Base-by-base conservation (phyloP, 139 green algal species). In the Volvox africanus region DNA sequence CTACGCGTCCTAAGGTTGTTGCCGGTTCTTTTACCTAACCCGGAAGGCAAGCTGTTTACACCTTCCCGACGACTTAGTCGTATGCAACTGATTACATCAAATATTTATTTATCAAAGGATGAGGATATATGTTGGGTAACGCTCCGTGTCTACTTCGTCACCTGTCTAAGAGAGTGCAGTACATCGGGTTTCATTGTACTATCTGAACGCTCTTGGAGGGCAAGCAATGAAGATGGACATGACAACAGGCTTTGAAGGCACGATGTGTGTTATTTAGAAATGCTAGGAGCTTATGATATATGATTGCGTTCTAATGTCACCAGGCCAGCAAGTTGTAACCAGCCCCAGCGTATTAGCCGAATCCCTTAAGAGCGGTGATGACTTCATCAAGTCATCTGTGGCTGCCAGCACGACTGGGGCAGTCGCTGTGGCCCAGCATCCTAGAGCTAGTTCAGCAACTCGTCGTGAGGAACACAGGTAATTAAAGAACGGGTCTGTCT, bases 351-450 rank as follows among this genome's bases (percentile, higher is more conserved):
- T 62, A 26, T 61, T 77, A 24, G 82, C 82, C 36, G 82, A 77
- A n/a, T 88, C 82, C 0, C 36, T 88, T n/a, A 30, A 62, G 16
- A 80, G 33, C 21, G 65, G 78, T 1, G 82, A 88, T 61, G 82
- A 80, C 14, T 2, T 79, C 5, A 16, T 88, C 16, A 77, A 61
- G 14, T 65, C 62, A 2, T 88, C 82, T 5, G 33, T 80, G 1
- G 82, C 65, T 9, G 65, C 82, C 11, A 68, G 33, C 33, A 88
- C 82, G 0, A 62, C 82, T 20, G 82, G 82, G 32, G 82, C 82
- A 22, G 26, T 80, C 61, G 81, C 61, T 11, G n/a, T 18, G 55
- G 22, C 33, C 20, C 81, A 5, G 21, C 75, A 81, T 6, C 75
- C 75, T 55, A 20, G 75, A 24, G 75, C 32, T 19, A 68, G 28